Percentiles rank a stretch among this genome's conserved stretches.
Conservation (phyloP, 768 basidiomycete species). For the Cyathus striatus region DNA sequence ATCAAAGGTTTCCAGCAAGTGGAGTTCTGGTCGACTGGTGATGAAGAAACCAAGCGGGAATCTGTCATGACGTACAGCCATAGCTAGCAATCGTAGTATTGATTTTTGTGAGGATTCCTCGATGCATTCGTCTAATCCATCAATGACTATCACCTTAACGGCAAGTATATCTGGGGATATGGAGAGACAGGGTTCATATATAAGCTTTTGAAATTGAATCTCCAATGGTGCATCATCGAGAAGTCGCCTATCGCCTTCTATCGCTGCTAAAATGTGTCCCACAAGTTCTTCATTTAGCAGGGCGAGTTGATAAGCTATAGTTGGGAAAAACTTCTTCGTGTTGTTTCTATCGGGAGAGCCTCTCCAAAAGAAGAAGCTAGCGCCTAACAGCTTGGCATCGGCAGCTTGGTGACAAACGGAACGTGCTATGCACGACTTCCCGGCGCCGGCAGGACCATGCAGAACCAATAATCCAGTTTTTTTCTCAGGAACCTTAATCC, state of each 20-base stretch:
- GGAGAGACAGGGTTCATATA: slow-evolving; percentile 8
- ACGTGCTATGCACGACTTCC: slow-evolving; percentile 20
- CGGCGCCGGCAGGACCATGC: slow-evolving; percentile 18
- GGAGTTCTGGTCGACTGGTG: slow-evolving; percentile 20
- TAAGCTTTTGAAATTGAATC: slow-evolving; percentile 10
- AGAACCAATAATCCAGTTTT: slow-evolving; percentile 10
- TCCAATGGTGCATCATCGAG: slow-evolving; percentile 8
- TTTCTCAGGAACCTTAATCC: neutral
- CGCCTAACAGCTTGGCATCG: slow-evolving; percentile 14
- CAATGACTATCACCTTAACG: slow-evolving; percentile 12
- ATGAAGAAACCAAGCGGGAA: slow-evolving; percentile 16
- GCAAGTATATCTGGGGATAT: neutral
- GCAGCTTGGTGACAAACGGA: slow-evolving; percentile 15
- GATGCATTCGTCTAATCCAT: slow-evolving; percentile 23
- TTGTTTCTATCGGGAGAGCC: slow-evolving; percentile 15
- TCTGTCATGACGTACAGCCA: neutral
- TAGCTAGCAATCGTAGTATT: slow-evolving; percentile 8
- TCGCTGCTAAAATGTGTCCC: slow-evolving; percentile 2
- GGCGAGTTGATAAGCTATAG: slow-evolving; percentile 24
- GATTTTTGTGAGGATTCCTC: slow-evolving; percentile 5
- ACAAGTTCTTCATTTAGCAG: slow-evolving; percentile 1
- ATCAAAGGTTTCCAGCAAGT: slow-evolving; percentile 7
- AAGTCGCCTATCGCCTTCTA: slow-evolving; percentile 11
- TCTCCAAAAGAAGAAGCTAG: slow-evolving; percentile 30
- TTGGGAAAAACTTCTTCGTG: slow-evolving; percentile 18